Evolutionary conservation across 78 protist genomes (phyloP).

Genomic region (Trichosphaerium sp.): DNA sequence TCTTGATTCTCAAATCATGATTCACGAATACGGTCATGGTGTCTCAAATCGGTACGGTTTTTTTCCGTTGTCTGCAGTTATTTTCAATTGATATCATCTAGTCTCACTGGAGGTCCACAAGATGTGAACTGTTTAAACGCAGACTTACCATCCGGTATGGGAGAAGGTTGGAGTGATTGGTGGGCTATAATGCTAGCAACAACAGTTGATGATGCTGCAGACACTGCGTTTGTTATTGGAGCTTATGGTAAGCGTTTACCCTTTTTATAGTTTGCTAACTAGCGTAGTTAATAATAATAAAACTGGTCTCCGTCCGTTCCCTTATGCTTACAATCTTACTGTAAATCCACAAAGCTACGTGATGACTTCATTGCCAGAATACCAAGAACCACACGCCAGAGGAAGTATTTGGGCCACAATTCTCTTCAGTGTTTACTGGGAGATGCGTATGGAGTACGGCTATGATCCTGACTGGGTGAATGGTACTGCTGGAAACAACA

Average conservation of each 20-base stretch:
- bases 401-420: slow-evolving; percentile 3
- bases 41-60: too few relatives aligned
- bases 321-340: not conserved
- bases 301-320: not conserved
- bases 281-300: too few relatives aligned
- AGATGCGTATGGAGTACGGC: not conserved
- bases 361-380: not conserved
- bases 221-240: not conserved
- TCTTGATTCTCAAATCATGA: not conserved
- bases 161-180: not conserved
- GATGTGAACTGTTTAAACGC: not conserved
- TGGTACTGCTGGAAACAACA: slow-evolving; percentile 2
- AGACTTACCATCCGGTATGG: not conserved
- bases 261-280: too few relatives aligned
- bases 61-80: too few relatives aligned
- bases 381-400: slow-evolving; percentile 3
- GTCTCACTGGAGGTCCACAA: slow-evolving; percentile 4
- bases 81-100: too few relatives aligned
- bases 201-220: not conserved
- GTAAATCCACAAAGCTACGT: slow-evolving; percentile 2
- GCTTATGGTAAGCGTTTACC: not conserved
- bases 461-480: not conserved
- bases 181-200: not conserved
- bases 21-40: slow-evolving; percentile 5
- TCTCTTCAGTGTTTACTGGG: not conserved